Evolutionary conservation across 169 alveolate genomes (phyloP), one percentile per base, ranked within the genome.

Genomic region (Cyclospora cayetanensis): DNA sequence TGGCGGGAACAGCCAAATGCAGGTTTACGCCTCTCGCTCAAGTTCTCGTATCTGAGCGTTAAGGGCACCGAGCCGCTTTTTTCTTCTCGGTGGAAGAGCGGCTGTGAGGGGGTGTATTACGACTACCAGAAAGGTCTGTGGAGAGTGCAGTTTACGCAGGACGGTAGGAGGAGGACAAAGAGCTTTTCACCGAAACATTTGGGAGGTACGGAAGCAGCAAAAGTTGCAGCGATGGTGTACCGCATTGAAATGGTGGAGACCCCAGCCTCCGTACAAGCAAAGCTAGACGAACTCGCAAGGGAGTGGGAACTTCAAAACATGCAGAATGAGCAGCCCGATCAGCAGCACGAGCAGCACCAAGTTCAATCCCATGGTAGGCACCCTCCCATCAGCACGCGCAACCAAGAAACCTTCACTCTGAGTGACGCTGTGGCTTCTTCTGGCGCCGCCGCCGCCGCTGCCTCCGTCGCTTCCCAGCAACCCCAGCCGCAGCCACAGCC

Each of bases 161-260:
- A 4, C 7, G 80, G 52, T 22, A 29, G 35, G 29, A 34, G 11
- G 29, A 41, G 7, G 35, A 31, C 80, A 22, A 68, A 34, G 25
- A 34, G 80, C 35, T 68, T 68, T 22, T 68, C 52, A 12, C 80
- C 80, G 9, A 68, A 68, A 34, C 80, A 9, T 3, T 20, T 68
- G 39, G 80, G 80, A 31, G 80, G 80, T 18, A 27, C 35, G 35
- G 80, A 68, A 11, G 80, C 80, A 15, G 80, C 80, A 1, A 68
- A 68, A 18, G 35, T 18, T 22, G 80, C 35, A 11, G 80, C 80
- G 3, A 68, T 34, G 52, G 20, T 68, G 80, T 68, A 68, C 50
- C 80, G 80, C 7, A 68, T 68, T 31, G 1, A 34, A 22, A 39
- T 39, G 50, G 80, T 39, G 20, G 80, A 68, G 35, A 12, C 46